Conservation (phyloP, 176 grass and related monocot genomes). For the Musa acuminata region DNA sequence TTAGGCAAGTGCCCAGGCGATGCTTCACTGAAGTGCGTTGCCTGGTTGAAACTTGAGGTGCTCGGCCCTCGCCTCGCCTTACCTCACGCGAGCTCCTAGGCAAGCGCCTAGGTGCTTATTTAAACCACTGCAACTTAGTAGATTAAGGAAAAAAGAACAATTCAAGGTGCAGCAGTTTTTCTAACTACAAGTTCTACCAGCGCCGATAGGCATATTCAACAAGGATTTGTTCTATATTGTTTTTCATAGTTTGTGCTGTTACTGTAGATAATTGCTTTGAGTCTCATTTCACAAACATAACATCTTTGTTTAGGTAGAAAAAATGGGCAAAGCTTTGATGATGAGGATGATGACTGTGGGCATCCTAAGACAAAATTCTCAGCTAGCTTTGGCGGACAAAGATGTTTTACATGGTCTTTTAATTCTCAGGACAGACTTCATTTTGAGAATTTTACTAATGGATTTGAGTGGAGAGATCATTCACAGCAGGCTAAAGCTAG, state of each 20-base stretch:
- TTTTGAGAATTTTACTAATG: conserved; percentile 28
- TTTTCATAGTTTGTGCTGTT: background rate
- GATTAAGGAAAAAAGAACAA: background rate
- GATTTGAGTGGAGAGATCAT: conserved; percentile 49
- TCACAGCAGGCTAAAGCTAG: conserved; percentile 42
- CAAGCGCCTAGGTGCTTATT: too few relatives aligned
- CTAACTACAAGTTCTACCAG: background rate
- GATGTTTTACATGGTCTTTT: conserved; percentile 53
- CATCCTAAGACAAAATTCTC: conserved; percentile 9
- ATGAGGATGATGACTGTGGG: conserved; percentile 17
- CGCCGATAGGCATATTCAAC: background rate
- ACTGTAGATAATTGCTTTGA: background rate
- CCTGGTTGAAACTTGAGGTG: too few relatives aligned
- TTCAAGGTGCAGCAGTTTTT: background rate
- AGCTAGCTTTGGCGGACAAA: conserved; percentile 35
- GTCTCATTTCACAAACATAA: conserved; percentile 3
- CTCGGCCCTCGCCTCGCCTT: too few relatives aligned
- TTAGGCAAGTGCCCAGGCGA: too few relatives aligned
- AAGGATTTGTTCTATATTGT: background rate
- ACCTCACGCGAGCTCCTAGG: too few relatives aligned
- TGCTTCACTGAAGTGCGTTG: too few relatives aligned
- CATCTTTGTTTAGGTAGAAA: conserved; percentile 24
- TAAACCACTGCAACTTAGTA: background rate
- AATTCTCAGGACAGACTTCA: conserved; percentile 30
- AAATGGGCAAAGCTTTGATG: conserved; percentile 35